phyloP scores from a whole-genome alignment of 2,329 filamentous ascomycete genomes.

The Beauveria sp. region DNA sequence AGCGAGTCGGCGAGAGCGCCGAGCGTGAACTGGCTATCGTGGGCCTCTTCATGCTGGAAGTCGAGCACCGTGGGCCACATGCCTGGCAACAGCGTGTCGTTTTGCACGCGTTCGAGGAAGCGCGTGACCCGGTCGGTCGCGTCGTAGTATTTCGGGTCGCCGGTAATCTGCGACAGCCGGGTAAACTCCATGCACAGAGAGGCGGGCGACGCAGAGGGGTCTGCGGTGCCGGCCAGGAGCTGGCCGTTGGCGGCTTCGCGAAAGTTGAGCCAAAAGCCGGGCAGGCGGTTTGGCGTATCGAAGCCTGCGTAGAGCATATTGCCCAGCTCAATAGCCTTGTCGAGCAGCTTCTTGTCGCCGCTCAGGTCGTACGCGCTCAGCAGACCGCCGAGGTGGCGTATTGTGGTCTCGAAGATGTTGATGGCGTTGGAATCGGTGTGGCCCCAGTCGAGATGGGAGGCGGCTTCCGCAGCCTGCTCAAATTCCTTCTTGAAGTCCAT shows the following conservation, averaged over 20 bases:
- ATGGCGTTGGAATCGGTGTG: slow-evolving; percentile 37
- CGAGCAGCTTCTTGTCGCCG: slow-evolving; percentile 42
- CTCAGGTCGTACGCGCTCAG: slow-evolving; percentile 62
- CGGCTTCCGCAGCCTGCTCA: slow-evolving; percentile 49
- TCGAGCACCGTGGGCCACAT: slow-evolving; percentile 55
- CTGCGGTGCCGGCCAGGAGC: slow-evolving; percentile 23
- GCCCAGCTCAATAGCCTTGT: slow-evolving; percentile 54
- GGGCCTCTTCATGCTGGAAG: slow-evolving; percentile 20
- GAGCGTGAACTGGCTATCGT: slow-evolving; percentile 31
- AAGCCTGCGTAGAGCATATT: slow-evolving; percentile 56
- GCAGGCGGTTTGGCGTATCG: slow-evolving; percentile 59
- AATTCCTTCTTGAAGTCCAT: slow-evolving; percentile 60
- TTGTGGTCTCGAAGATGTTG: slow-evolving; percentile 61
- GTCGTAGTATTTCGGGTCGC: slow-evolving; percentile 52
- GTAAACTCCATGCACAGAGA: slow-evolving; percentile 56
- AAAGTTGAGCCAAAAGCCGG: slow-evolving; percentile 39
- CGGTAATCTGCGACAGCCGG: slow-evolving; percentile 52
- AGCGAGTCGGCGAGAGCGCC: slow-evolving; percentile 49
- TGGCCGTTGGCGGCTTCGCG: slow-evolving; percentile 27
- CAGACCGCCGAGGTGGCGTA: slow-evolving; percentile 59
- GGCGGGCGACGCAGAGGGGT: slow-evolving; percentile 35
- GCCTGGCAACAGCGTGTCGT: slow-evolving; percentile 47
- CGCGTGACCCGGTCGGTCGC: slow-evolving; percentile 50
- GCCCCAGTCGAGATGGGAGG: slow-evolving; percentile 51
- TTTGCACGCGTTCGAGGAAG: slow-evolving; percentile 44